Evolutionary conservation across 768 basidiomycete genomes (phyloP).

Genomic region (Aureoboletus auriporus): DNA sequence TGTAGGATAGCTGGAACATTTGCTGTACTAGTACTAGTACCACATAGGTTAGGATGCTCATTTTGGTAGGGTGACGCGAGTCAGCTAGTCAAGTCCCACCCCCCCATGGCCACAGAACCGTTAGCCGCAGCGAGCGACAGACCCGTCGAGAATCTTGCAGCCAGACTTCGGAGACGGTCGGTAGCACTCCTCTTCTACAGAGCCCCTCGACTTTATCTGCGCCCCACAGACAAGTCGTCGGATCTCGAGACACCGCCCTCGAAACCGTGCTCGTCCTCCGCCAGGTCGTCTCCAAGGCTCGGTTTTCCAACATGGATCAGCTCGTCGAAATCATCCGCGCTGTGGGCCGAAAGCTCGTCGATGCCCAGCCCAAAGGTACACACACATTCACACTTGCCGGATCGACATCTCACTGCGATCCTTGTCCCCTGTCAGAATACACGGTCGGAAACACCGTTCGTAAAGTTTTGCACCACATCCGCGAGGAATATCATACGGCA

Average conservation of each 20-base stretch:
- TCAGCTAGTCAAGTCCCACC: neutral
- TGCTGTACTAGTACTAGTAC: neutral
- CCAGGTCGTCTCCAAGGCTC: constrained; percentile 83
- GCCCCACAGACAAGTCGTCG: constrained; percentile 75
- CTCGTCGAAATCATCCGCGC: constrained; percentile 73
- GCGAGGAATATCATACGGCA: constrained; percentile 92
- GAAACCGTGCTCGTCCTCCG: constrained; percentile 87
- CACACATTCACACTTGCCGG: constrained; percentile 2
- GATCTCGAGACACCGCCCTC: constrained; percentile 83
- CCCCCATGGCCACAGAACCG: constrained; percentile 41
- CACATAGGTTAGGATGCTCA: neutral
- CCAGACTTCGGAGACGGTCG: constrained; percentile 69
- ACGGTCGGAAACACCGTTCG: constrained; percentile 94
- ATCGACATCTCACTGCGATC: constrained; percentile 3
- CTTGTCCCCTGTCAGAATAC: constrained; percentile 56
- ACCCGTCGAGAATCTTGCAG: constrained; percentile 64
- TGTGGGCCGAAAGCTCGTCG: constrained; percentile 77
- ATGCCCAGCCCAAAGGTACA: constrained; percentile 93
- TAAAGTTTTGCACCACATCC: constrained; percentile 87
- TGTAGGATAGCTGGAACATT: too few species aligned
- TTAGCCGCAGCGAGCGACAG: constrained; percentile 43
- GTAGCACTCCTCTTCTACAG: constrained; percentile 26
- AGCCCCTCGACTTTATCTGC: constrained; percentile 32
- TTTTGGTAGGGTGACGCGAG: constrained; percentile 19
- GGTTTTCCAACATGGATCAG: constrained; percentile 84